phyloP scores from a whole-genome alignment of 2,329 filamentous ascomycete genomes.

The Erysiphe pulchra region DNA sequence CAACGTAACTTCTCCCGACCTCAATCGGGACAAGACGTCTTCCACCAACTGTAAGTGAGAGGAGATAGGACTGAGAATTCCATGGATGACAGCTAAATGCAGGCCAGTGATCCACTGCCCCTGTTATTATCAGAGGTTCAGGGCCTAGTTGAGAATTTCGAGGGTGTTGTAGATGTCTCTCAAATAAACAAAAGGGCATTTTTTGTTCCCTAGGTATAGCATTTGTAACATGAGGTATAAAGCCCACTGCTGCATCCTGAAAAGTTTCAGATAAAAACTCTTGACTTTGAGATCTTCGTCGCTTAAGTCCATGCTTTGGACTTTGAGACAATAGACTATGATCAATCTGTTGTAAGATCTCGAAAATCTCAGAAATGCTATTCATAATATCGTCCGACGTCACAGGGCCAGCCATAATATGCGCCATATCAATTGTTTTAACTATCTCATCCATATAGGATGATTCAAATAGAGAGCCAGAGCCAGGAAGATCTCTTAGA shows the following conservation, averaged over 20 bases:
- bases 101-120: conserved; percentile 46
- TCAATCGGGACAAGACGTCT: conserved; percentile 66
- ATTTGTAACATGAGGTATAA: conserved; percentile 18
- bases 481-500: conserved; percentile 2
- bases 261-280: conserved; percentile 3
- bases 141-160: conserved; percentile 17
- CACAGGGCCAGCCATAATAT: conserved; percentile 12
- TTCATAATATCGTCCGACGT: background rate
- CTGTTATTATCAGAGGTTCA: conserved; percentile 43
- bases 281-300: conserved; percentile 2
- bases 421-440: conserved; percentile 11
- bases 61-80: conserved; percentile 48
- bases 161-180: conserved; percentile 27
- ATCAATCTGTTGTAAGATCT: conserved; percentile 33
- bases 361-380: conserved; percentile 30
- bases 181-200: conserved; percentile 32
- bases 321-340: background rate
- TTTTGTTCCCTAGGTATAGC: conserved; percentile 19
- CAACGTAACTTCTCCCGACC: conserved; percentile 66
- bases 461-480: background rate
- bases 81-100: conserved; percentile 44
- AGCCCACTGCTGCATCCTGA: conserved; percentile 8
- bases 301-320: conserved; percentile 5
- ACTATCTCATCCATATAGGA: conserved; percentile 9
- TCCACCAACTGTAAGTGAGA: conserved; percentile 48